Conservation (phyloP, 176 grass and related monocot species). For the bread wheat (Triticum aestivum) region IWGSC_CS_RefSeq_v2.1 NC_057804.1:238162271-238162770, state of each 20-base stretch:
- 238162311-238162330: background rate
- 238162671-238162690: background rate
- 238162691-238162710: background rate
- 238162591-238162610: background rate
- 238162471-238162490: conserved; percentile 1
- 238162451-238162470: background rate
- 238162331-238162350: conserved; percentile 2
- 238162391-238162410: background rate
- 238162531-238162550: background rate
- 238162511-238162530: background rate
- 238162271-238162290: background rate
- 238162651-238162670: background rate
- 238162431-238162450: background rate
- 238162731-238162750: background rate
- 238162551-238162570: background rate
- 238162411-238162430: background rate
- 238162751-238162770: background rate
- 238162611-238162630: background rate
- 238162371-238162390: background rate
- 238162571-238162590: background rate
- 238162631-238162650: background rate
- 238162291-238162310: background rate
- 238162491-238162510: background rate
- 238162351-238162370: background rate
- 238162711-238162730: background rate